A percentile compares a stretch with the other conserved stretches of the same genome.
phyloP scores from a whole-genome alignment of 805 yeast species.

The Wickerhamiella kazuoi region DNA sequence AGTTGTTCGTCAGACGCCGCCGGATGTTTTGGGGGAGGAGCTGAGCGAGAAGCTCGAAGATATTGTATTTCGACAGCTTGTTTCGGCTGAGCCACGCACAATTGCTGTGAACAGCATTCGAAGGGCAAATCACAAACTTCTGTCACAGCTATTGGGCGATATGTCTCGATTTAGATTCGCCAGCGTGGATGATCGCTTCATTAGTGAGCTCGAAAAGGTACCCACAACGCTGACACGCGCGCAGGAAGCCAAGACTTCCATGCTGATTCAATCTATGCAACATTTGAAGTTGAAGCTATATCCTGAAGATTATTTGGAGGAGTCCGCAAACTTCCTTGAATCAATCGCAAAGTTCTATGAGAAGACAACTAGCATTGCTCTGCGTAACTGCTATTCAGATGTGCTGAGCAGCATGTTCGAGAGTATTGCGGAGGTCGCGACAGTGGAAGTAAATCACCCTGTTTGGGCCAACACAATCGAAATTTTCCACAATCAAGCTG shows the following conservation, averaged over 20 bases:
- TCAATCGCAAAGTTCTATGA: slow-evolving; percentile 72
- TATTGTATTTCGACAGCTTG: slow-evolving; percentile 75
- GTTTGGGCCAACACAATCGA: slow-evolving; percentile 76
- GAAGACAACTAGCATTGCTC: slow-evolving; percentile 42
- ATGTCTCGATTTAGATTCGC: slow-evolving; percentile 75
- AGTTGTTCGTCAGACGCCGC: slow-evolving; percentile 72
- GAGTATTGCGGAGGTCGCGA: slow-evolving; percentile 67
- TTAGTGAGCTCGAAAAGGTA: slow-evolving; percentile 76
- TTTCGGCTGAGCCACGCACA: slow-evolving; percentile 65
- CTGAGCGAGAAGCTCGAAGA: slow-evolving; percentile 75
- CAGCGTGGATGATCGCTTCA: slow-evolving; percentile 81
- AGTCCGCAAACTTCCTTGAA: slow-evolving; percentile 75
- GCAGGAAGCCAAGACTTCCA: slow-evolving; percentile 45
- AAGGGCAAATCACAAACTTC: slow-evolving; percentile 83
- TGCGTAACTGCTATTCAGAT: slow-evolving; percentile 67
- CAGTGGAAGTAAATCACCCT: slow-evolving; percentile 94
- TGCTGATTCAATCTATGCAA: slow-evolving; percentile 83
- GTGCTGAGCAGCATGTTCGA: slow-evolving; percentile 57
- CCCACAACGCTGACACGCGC: slow-evolving; percentile 36
- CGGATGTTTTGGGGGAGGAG: slow-evolving; percentile 57
- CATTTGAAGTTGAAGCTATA: slow-evolving; percentile 60
- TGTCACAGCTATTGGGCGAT: slow-evolving; percentile 75
- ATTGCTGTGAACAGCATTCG: slow-evolving; percentile 55
- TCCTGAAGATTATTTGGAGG: slow-evolving; percentile 83
- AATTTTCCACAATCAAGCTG: slow-evolving; percentile 35